phyloP scores from a whole-genome alignment of 1,139 yeast species.

The Candida anutae region DNA sequence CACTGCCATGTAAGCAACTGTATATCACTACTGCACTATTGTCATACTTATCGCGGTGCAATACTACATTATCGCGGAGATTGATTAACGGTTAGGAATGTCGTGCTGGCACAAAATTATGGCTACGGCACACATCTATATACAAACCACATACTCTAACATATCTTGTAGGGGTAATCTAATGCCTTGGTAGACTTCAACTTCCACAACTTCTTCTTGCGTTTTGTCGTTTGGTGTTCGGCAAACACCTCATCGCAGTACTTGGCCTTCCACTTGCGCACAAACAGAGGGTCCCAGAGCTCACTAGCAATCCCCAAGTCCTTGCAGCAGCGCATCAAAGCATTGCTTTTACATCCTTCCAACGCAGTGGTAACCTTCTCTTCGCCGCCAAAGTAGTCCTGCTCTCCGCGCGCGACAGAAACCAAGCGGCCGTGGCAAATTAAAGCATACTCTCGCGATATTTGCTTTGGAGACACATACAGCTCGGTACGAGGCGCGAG shows the following conservation, averaged over 20 bases:
- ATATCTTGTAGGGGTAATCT: slow-evolving; percentile 70
- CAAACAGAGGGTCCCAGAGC: slow-evolving; percentile 92
- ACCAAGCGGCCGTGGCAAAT: slow-evolving; percentile 84
- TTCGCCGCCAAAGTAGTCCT: slow-evolving; percentile 76
- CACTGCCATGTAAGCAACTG: no score
- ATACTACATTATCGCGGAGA: no score
- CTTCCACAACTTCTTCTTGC: slow-evolving; percentile 87
- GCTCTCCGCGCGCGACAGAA: slow-evolving; percentile 92
- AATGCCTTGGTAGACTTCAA: slow-evolving; percentile 64
- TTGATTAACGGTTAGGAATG: no score
- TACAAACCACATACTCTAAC: no score
- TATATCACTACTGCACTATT: no score
- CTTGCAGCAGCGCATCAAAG: slow-evolving; percentile 95
- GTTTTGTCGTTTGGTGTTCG: slow-evolving; percentile 74
- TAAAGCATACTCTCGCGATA: slow-evolving; percentile 83
- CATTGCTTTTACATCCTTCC: slow-evolving; percentile 95
- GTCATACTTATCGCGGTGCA: no score
- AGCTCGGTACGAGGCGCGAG: slow-evolving; percentile 90
- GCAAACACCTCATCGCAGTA: slow-evolving; percentile 80
- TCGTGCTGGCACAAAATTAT: no score
- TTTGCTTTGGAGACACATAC: slow-evolving; percentile 51
- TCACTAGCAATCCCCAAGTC: slow-evolving; percentile 96
- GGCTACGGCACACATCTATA: no score
- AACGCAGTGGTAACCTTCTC: slow-evolving; percentile 91
- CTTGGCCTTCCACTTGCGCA: slow-evolving; percentile 67